Evolutionary conservation across 495 filamentous ascomycete genomes (phyloP).

Genomic region (Aspergillus diversus): DNA sequence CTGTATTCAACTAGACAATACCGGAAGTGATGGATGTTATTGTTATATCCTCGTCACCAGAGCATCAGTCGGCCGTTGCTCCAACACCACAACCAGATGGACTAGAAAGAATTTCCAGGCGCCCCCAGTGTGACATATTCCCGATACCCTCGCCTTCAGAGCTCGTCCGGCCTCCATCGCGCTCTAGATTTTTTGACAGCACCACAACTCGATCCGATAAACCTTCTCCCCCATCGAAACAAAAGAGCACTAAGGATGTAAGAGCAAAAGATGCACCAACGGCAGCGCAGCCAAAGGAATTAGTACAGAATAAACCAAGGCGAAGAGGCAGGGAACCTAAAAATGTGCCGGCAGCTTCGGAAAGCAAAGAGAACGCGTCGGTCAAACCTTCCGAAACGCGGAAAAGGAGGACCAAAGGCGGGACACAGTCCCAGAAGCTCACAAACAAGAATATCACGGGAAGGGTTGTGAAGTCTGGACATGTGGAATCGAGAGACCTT

Average conservation of each 20-base stretch:
- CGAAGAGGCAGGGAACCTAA: conserved; percentile 25
- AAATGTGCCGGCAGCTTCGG: conserved; percentile 5
- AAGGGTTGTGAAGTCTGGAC: conserved; percentile 38
- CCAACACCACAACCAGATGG: conserved; percentile 21
- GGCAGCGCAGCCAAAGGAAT: conserved; percentile 15
- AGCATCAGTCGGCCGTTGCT: conserved; percentile 25
- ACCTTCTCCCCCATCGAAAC: conserved; percentile 15
- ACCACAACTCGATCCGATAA: conserved; percentile 9
- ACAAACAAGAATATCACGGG: conserved; percentile 43
- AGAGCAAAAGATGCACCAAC: conserved; percentile 18
- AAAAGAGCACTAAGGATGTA: conserved; percentile 10
- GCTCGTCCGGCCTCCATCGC: conserved; percentile 31
- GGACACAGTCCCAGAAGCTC: conserved; percentile 24
- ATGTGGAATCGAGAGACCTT: conserved; percentile 20
- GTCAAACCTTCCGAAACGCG: conserved; percentile 25
- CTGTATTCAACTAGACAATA: conserved; percentile 28
- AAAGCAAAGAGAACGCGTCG: conserved; percentile 19
- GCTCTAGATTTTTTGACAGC: conserved; percentile 35
- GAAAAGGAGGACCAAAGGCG: conserved; percentile 28
- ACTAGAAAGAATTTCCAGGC: conserved; percentile 18
- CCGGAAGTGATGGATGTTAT: conserved; percentile 36
- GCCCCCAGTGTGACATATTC: conserved; percentile 30
- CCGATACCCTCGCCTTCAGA: conserved; percentile 41
- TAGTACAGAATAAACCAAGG: conserved; percentile 21
- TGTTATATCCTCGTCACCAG: conserved; percentile 49